Evolutionary conservation across 108 stramenopile genomes (phyloP).

Genomic region (Nannochloropsis salina): DNA sequence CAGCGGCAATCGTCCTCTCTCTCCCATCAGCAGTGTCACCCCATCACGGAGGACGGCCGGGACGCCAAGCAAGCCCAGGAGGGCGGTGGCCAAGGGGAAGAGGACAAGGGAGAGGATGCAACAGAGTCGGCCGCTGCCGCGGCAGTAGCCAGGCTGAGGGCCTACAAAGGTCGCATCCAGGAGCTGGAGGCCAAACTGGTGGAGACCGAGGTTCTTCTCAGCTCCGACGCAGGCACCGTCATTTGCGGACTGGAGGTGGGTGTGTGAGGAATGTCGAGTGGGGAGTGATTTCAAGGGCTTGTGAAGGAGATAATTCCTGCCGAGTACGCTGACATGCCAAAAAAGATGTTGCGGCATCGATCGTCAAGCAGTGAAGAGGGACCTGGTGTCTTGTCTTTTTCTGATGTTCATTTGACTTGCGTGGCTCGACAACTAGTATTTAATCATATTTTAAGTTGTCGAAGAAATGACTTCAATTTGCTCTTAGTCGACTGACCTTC

Average conservation of each 20-base stretch:
- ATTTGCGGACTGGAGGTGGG: not conserved
- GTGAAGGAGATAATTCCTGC: too few relatives aligned
- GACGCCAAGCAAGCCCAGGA: slow-evolving; percentile 1
- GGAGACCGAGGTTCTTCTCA: not conserved
- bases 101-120: slow-evolving; percentile 10
- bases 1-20: not conserved
- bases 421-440: too few relatives aligned
- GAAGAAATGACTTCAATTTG: too few relatives aligned
- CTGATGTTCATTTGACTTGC: too few relatives aligned
- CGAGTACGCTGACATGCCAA: too few relatives aligned
- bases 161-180: not conserved
- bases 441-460: too few relatives aligned
- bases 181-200: not conserved
- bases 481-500: too few relatives aligned
- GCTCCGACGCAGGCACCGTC: not conserved
- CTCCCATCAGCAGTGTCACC: not conserved
- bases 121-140: not conserved
- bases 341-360: too few relatives aligned
- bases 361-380: too few relatives aligned
- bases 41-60: not conserved
- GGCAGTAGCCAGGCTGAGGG: not conserved
- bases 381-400: too few relatives aligned
- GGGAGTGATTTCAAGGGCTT: too few relatives aligned
- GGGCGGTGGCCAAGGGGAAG: not conserved
- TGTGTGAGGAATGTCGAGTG: not conserved